Percentiles rank a stretch among this genome's conserved stretches.
phyloP scores from a whole-genome alignment of 1,139 yeast species.

The Chernovozyma aurita region DNA sequence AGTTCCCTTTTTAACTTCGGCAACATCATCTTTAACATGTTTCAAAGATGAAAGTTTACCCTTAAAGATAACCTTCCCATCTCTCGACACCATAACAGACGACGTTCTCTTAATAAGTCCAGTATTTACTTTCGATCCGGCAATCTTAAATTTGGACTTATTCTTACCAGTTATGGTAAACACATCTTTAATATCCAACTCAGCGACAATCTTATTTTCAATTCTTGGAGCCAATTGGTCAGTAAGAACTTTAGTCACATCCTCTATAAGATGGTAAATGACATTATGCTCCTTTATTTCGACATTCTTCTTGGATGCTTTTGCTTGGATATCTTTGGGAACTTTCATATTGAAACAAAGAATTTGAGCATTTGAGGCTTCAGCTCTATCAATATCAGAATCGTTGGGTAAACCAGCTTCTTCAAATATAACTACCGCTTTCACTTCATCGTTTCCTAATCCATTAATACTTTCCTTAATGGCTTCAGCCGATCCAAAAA shows the following conservation, averaged over 20 bases:
- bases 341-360: slow-evolving; percentile 73
- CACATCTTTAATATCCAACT: slow-evolving; percentile 66
- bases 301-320: slow-evolving; percentile 61
- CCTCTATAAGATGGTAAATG: slow-evolving; percentile 84
- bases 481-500: slow-evolving; percentile 65
- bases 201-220: slow-evolving; percentile 66
- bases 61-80: slow-evolving; percentile 48
- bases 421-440: slow-evolving; percentile 59
- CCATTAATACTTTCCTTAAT: slow-evolving; percentile 70
- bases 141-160: slow-evolving; percentile 56
- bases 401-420: slow-evolving; percentile 89
- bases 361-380: slow-evolving; percentile 66
- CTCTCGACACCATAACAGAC: slow-evolving; percentile 60
- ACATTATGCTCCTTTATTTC: slow-evolving; percentile 65
- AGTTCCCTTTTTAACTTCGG: slow-evolving; percentile 74
- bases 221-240: slow-evolving; percentile 60
- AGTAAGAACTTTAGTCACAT: slow-evolving; percentile 65
- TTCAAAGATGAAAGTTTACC: slow-evolving; percentile 76
- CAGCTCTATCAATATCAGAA: slow-evolving; percentile 77
- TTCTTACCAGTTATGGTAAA: slow-evolving; percentile 58
- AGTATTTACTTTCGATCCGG: slow-evolving; percentile 80
- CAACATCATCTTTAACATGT: slow-evolving; percentile 76
- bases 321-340: slow-evolving; percentile 58
- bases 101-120: slow-evolving; percentile 65
- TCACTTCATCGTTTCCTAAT: slow-evolving; percentile 82